Percentiles rank a stretch among this genome's conserved stretches.
Evolutionary conservation across 768 basidiomycete species (phyloP).

Genomic region (Amanita molliuscula): DNA sequence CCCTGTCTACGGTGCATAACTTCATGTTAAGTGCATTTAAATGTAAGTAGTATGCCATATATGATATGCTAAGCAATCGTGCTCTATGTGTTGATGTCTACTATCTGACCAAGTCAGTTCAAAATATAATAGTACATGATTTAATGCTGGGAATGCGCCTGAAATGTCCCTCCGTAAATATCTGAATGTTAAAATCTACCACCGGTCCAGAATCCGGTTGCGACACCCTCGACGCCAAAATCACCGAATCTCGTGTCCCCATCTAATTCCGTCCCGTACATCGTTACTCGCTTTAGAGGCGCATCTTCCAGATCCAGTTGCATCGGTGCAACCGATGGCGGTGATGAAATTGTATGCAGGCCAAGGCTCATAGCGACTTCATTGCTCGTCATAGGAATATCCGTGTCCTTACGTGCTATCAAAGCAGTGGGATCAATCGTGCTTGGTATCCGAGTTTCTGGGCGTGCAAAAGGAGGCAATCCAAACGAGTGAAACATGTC

Average conservation of each 20-base stretch:
- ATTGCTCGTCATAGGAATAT: conserved; percentile 25
- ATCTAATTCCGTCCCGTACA: conserved; percentile 82
- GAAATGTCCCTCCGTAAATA: not conserved
- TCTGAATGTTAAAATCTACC: conserved; percentile 13
- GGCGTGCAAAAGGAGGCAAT: conserved; percentile 29
- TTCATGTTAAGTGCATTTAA: not conserved
- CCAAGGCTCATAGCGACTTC: conserved; percentile 35
- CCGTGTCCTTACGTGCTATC: conserved; percentile 17
- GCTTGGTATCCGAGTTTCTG: conserved; percentile 22
- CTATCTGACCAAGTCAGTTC: not conserved
- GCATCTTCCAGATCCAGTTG: conserved; percentile 15
- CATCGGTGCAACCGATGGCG: conserved; percentile 13
- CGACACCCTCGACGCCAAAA: conserved; percentile 71
- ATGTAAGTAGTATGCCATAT: not conserved
- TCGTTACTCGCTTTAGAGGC: conserved; percentile 50
- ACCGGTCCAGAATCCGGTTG: conserved; percentile 59
- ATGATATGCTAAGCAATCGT: not conserved
- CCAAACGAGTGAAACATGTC: conserved; percentile 39
- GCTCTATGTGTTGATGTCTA: not conserved
- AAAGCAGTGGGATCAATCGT: conserved; percentile 32
- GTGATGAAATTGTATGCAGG: conserved; percentile 26
- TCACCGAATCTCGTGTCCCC: conserved; percentile 77
- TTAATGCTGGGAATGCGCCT: conserved; percentile 19
- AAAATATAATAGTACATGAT: not conserved
- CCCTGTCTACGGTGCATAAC: too few species aligned